These are phyloP conservation scores for Diaporthe sp. DNA, from an alignment of 2,329 filamentous ascomycete species.

Conservation along the genomic window DNA sequence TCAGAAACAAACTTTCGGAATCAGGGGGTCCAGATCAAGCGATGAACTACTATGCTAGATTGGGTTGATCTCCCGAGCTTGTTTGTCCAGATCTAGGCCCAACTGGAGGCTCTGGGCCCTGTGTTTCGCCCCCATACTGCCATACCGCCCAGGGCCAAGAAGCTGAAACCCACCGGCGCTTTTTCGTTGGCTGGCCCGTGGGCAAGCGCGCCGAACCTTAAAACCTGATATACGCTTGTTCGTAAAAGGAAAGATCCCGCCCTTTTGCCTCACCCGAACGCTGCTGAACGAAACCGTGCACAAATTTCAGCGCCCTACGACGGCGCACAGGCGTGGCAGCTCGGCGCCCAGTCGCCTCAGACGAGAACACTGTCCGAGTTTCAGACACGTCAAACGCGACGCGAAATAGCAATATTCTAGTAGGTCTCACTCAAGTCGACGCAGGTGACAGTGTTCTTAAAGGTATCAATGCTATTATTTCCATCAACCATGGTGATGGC, in stretches of 20 bases:
- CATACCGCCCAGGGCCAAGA: not conserved
- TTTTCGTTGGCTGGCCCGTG: not conserved
- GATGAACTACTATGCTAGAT: constrained; percentile 20
- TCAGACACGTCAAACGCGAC: not conserved
- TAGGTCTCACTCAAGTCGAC: not conserved
- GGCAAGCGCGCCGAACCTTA: constrained; percentile 17
- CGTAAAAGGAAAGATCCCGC: not conserved
- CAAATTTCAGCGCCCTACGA: not conserved
- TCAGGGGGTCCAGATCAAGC: not conserved
- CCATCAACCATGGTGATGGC: no score
- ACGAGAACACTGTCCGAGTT: not conserved
- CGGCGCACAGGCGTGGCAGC: not conserved
- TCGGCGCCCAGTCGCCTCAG: not conserved
- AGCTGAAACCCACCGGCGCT: constrained; percentile 8
- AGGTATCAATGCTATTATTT: not conserved
- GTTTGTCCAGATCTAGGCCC: not conserved
- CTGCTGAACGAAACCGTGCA: not conserved
- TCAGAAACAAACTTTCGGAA: not conserved
- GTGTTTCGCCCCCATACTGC: not conserved
- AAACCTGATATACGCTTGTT: not conserved
- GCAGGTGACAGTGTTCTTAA: not conserved
- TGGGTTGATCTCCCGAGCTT: constrained; percentile 19
- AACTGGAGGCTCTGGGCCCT: not conserved
- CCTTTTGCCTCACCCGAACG: not conserved
- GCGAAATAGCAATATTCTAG: not conserved